Base-by-base conservation (phyloP, 2,329 filamentous ascomycete genomes). In the Leptosphaerulina australis region DNA sequence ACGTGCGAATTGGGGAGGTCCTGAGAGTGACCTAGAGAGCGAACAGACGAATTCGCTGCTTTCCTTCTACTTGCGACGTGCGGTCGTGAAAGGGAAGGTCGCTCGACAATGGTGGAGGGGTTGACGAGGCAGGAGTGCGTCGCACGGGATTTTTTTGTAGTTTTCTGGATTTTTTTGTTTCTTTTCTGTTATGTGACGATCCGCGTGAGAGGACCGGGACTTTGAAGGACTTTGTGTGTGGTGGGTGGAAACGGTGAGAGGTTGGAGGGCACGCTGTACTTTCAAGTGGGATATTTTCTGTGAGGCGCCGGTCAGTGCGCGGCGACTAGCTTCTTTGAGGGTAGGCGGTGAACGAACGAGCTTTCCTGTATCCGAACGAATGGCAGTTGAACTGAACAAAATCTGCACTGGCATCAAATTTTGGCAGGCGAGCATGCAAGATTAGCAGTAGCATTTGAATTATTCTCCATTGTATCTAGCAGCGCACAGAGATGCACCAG, bases 161-260 rank as follows among this genome's bases (percentile, higher is more conserved):
- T 71, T 71, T 72, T 72, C 64, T 70, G 63, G 46, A 63, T 69
- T 70, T 72, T 72, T 72, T 71, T 70, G 63, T 62, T 60, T 63
- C 64, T 71, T 70, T 71, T 70, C 64, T 66, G 65, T 67, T 71
- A 67, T 70, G 66, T 46, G 53, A 53, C 54, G 60, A 59, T 65
- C 59, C 67, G 58, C 64, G 60, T 62, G 29, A 44, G 59, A 55
- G 68, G 62, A 68, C 63, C 64, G 62, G 61, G 59, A 61, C 59
- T 62, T 66, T 56, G 63, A 59, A 54, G 58, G 56, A 50, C 55
- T 52, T 49, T 53, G 62, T 61, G 60, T 59, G 60, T 58, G 60
- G 50, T 48, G 50, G 50, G 40, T 38, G 44, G 33, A 48, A 53
- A 53, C 50, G 50, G 50, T 53, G 33, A 18, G 36, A 51, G 35